Percentiles rank a stretch among this genome's conserved stretches.
phyloP scores from a whole-genome alignment of 768 basidiomycete genomes.

The Termitomyces sp. region DNA sequence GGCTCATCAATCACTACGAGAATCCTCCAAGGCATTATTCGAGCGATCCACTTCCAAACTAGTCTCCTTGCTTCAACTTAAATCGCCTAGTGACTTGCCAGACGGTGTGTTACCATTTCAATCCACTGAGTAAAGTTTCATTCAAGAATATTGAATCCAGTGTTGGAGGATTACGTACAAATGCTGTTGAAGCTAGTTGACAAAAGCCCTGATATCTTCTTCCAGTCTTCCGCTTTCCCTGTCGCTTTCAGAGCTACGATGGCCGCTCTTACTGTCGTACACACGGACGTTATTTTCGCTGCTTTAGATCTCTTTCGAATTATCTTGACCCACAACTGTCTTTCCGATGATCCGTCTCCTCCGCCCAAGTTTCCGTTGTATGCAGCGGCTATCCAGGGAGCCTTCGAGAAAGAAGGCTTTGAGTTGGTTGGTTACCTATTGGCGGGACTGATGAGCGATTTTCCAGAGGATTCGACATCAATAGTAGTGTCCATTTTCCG shows the following conservation, averaged over 20 bases:
- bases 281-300: constrained; percentile 76
- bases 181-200: constrained; percentile 66
- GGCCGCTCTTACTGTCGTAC: constrained; percentile 75
- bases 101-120: constrained; percentile 61
- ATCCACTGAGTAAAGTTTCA: neutral
- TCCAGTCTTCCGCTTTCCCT: constrained; percentile 74
- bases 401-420: constrained; percentile 67
- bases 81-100: constrained; percentile 69
- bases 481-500: constrained; percentile 76
- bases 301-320: constrained; percentile 75
- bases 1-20: constrained; percentile 42
- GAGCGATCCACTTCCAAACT: constrained; percentile 74
- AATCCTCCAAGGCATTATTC: constrained; percentile 57
- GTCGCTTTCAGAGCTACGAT: constrained; percentile 71
- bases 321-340: constrained; percentile 71
- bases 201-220: constrained; percentile 67
- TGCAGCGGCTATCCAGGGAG: constrained; percentile 51
- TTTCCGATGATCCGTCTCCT: constrained; percentile 35
- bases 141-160: constrained; percentile 31
- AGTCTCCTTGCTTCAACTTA: constrained; percentile 58
- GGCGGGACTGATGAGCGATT: constrained; percentile 77
- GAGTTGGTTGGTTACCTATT: constrained; percentile 66
- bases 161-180: constrained; percentile 91
- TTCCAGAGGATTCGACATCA: constrained; percentile 79
- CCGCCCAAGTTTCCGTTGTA: constrained; percentile 61